These are phyloP conservation scores for Theileria luwenshuni DNA, from an alignment of 169 alveolate genomes.

Conservation along the genomic window DNA sequence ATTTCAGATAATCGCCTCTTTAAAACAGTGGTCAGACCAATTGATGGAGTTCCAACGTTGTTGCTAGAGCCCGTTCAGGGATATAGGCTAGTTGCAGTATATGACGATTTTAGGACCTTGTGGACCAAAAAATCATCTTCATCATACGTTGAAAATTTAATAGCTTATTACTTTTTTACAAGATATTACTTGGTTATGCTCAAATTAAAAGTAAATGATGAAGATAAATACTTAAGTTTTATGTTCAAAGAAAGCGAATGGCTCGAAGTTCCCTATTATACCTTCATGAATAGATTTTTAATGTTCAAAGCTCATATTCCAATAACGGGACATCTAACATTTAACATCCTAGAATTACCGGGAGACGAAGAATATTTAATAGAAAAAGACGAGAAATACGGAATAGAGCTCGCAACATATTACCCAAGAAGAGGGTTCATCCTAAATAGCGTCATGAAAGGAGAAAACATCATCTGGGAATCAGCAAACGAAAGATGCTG, in stretches of 20 bases:
- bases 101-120: slow-evolving; percentile 17
- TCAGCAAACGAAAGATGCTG: slow-evolving; percentile 11
- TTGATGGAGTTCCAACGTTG: slow-evolving; percentile 7
- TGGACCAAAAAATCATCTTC: not conserved
- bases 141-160: slow-evolving; percentile 4
- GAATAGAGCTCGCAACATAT: slow-evolving; percentile 7
- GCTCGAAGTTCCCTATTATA: slow-evolving; percentile 9
- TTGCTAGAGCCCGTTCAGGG: slow-evolving; percentile 8
- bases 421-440: not conserved
- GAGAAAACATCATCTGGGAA: slow-evolving; percentile 14
- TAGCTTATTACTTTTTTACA: slow-evolving; percentile 11
- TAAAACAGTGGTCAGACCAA: not conserved
- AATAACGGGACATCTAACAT: slow-evolving; percentile 1
- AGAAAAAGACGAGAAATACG: slow-evolving; percentile 5
- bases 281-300: slow-evolving; percentile 14
- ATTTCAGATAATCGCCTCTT: not conserved
- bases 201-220: slow-evolving; percentile 1
- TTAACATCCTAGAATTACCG: slow-evolving; percentile 10
- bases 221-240: not conserved
- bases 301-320: slow-evolving; percentile 8
- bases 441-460: slow-evolving; percentile 5
- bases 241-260: slow-evolving; percentile 7
- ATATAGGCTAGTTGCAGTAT: slow-evolving; percentile 1
- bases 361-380: slow-evolving; percentile 4
- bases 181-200: slow-evolving; percentile 8